Evolutionary conservation across 257 asterid genomes (phyloP).

Genomic region (Solanum gandarillasii): DNA sequence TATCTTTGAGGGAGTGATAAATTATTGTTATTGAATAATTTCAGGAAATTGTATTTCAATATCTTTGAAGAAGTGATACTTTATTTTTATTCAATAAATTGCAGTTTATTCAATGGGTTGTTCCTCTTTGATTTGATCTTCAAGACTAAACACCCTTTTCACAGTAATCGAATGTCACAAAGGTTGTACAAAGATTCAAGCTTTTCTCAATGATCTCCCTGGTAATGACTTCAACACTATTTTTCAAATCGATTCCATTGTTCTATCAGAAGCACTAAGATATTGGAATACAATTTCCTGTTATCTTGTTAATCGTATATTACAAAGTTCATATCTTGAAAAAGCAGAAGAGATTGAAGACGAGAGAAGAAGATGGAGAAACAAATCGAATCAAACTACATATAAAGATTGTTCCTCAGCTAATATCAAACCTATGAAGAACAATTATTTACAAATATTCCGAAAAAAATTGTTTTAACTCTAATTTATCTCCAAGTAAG

Average conservation of each 20-base stretch:
- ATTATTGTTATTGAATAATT: not conserved
- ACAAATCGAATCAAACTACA: not conserved
- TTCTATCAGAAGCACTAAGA: not conserved
- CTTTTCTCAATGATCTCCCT: not conserved
- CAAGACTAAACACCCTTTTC: conserved; percentile 24
- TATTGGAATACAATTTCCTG: too few relatives aligned
- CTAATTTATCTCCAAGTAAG: not conserved
- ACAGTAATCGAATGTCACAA: not conserved
- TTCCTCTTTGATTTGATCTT: not conserved
- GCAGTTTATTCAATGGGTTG: not conserved
- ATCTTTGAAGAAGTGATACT: not conserved
- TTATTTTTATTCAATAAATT: not conserved
- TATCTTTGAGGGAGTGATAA: not conserved
- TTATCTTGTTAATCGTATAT: not conserved
- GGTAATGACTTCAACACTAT: not conserved
- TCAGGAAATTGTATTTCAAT: not conserved
- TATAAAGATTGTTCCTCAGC: not conserved
- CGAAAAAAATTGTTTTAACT: not conserved
- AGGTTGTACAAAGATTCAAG: not conserved
- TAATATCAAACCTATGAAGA: not conserved
- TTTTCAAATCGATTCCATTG: not conserved
- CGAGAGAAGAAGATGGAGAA: not conserved
- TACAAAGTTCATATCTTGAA: not conserved
- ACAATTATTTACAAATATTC: not conserved
- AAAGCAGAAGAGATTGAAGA: not conserved